Percentiles rank a stretch among this genome's conserved stretches.
Evolutionary conservation across 2,329 filamentous ascomycete genomes (phyloP).

Genomic region (Venturia effusa): DNA sequence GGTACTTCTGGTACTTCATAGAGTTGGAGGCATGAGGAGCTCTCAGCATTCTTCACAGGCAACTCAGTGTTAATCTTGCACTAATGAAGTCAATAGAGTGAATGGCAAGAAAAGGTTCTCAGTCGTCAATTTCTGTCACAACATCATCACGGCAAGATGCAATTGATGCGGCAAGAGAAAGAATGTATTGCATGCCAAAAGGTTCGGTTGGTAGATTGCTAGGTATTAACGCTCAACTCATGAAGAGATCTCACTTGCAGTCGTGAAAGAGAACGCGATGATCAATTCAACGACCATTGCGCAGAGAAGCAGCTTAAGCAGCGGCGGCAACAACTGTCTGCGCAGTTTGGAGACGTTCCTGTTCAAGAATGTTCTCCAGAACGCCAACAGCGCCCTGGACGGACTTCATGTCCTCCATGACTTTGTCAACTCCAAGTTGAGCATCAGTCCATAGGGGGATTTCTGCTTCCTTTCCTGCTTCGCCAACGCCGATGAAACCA

Average conservation of each 20-base stretch:
- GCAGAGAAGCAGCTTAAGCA: background rate
- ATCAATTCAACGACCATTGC: background rate
- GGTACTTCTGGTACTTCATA: too few species aligned
- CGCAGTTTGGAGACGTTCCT: slow-evolving; percentile 32
- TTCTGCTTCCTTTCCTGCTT: slow-evolving; percentile 47
- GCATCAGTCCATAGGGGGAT: slow-evolving; percentile 83
- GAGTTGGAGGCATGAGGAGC: too few species aligned
- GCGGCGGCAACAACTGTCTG: slow-evolving; percentile 32
- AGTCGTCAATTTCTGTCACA: too few species aligned
- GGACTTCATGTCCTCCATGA: slow-evolving; percentile 41
- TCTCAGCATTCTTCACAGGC: too few species aligned
- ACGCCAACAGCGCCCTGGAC: slow-evolving; percentile 33
- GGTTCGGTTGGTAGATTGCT: background rate
- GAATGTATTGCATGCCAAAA: background rate
- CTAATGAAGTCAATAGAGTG: too few species aligned
- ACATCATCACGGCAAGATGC: too few species aligned
- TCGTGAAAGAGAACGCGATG: background rate
- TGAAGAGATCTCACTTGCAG: background rate
- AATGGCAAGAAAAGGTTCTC: too few species aligned
- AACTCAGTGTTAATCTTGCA: too few species aligned
- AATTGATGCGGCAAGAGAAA: background rate
- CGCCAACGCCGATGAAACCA: slow-evolving; percentile 89
- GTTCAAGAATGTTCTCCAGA: slow-evolving; percentile 38
- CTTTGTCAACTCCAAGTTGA: slow-evolving; percentile 47
- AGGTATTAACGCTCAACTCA: background rate